phyloP scores from a whole-genome alignment of 2,329 filamentous ascomycete genomes.

The Lecanicillium sp. region DNA sequence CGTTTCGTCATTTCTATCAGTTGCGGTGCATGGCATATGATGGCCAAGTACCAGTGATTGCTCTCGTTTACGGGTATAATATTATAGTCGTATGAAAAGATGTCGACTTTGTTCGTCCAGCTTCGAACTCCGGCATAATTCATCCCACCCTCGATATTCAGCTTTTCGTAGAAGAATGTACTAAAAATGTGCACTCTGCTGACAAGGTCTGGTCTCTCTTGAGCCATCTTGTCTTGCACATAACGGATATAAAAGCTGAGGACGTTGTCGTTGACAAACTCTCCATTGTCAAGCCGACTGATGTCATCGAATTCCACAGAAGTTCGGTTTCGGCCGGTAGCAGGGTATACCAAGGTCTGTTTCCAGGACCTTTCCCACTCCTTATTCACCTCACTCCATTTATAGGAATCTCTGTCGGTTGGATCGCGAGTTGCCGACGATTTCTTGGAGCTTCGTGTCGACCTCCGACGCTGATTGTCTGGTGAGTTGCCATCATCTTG shows the following conservation, averaged over 20 bases:
- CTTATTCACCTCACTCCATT: constrained; percentile 43
- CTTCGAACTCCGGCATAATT: constrained; percentile 79
- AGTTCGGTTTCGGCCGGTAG: constrained; percentile 49
- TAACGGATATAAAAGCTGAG: constrained; percentile 81
- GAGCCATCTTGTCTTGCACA: constrained; percentile 53
- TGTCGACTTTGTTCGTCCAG: constrained; percentile 80
- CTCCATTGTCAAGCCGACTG: constrained; percentile 66
- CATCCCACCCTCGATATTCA: constrained; percentile 56
- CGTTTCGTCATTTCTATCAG: constrained; percentile 16
- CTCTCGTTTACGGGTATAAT: constrained; percentile 86
- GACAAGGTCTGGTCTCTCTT: constrained; percentile 44
- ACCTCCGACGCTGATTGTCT: constrained; percentile 8
- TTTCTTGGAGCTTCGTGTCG: constrained; percentile 18
- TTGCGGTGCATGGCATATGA: constrained; percentile 80
- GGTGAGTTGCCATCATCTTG: neutral
- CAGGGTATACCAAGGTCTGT: constrained; percentile 53
- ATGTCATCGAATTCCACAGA: constrained; percentile 68
- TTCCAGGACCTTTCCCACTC: constrained; percentile 46
- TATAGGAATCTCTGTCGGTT: constrained; percentile 13
- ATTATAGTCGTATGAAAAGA: constrained; percentile 82
- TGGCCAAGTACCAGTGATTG: constrained; percentile 87
- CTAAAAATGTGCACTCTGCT: constrained; percentile 80
- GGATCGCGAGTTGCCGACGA: constrained; percentile 10
- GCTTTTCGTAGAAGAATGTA: constrained; percentile 79
- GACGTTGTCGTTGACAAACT: constrained; percentile 88